Evolutionary conservation across 345 rosid species (phyloP).

Genomic region (Lepidium aucheri): DNA sequence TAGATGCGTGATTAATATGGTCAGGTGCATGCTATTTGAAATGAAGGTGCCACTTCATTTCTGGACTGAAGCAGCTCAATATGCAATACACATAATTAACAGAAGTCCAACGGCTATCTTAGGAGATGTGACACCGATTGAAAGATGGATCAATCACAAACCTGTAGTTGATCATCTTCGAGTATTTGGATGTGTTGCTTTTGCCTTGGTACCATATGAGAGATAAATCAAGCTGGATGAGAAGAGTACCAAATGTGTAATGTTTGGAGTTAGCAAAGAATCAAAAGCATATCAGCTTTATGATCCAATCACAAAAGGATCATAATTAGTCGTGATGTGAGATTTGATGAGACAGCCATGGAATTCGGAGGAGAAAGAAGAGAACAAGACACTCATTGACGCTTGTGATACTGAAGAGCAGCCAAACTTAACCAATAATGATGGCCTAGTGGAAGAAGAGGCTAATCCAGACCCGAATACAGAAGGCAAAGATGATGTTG

Average conservation of each 20-base stretch:
- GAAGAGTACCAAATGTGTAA: background rate
- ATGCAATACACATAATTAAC: background rate
- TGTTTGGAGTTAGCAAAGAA: no score
- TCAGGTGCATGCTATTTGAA: background rate
- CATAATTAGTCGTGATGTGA: background rate
- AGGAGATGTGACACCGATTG: no score
- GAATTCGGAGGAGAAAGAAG: background rate
- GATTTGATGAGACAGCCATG: background rate
- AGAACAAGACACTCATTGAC: background rate
- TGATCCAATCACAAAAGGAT: background rate
- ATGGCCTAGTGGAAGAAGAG: no score
- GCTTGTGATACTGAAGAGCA: background rate
- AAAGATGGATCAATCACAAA: no score
- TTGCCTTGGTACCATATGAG: no score
- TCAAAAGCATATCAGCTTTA: background rate
- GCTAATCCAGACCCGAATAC: no score
- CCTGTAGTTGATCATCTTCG: no score
- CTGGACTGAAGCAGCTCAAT: background rate
- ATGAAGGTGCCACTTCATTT: background rate
- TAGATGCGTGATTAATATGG: background rate
- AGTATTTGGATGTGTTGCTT: no score
- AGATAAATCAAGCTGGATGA: no score
- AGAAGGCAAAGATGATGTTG: no score
- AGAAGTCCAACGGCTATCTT: no score
- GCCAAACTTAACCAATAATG: no score